Base-by-base conservation (phyloP, 345 rosid genomes). In the Crucihimalaya himalaica region DNA sequence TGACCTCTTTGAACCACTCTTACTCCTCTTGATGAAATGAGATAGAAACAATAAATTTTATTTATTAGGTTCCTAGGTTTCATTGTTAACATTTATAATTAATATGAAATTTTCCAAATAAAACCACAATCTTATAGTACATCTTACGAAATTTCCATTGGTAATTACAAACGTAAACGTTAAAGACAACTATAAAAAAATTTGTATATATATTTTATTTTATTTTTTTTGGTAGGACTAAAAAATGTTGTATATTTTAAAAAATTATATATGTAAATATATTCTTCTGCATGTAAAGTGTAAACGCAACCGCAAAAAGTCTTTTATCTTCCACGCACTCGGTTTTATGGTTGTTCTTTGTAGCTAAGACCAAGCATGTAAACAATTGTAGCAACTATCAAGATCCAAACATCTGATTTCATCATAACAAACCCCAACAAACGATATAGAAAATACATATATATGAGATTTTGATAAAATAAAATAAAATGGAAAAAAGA, bases 391-490 rank as follows among this genome's bases (percentile, higher is more conserved):
- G 32, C 13, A 63, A 43, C 29, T 29, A 56, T 46, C 20, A 47
- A 42, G 37, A 56, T 16, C 32, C 72, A 73, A 46, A 74, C 14
- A 57, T 50, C 10, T 19, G 45, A 74, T 37, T 46, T 56, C 32
- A 66, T 66, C 32, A 37, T 47, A 34, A 58, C 53, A 60, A 66
- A 19, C 31, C 13, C n/a, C n/a, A n/a, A n/a, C n/a, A n/a, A n/a
- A n/a, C n/a, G n/a, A n/a, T n/a, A 40, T 50, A 35, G 54, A 37
- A 28, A 58, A 67, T 40, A 66, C 27, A 35, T 35, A 10, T 2
- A 23, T 40, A 15, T 50, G 15, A 39, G 20, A 28, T 14, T 37
- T 35, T 58, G 10, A 74, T 39, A 28, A 25, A 27, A 37, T 35
- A 47, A 55, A 72, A 28, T 54, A 32, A 27, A 18, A 11, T 15